phyloP scores from a whole-genome alignment of 768 basidiomycete species.

The Suillus ampliporus region DNA sequence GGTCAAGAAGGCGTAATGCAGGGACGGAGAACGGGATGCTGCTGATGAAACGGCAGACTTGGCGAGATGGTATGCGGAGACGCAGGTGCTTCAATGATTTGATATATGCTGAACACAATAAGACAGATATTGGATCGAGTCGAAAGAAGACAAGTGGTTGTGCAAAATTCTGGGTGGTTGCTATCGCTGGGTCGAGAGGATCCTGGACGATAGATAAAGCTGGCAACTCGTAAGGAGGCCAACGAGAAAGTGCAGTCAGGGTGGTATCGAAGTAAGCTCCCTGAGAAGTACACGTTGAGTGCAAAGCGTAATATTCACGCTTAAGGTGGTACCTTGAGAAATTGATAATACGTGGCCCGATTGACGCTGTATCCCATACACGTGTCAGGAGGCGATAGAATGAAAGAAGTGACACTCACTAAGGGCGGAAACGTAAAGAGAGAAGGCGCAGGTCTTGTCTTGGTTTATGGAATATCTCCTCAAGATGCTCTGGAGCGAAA shows the following conservation, averaged over 20 bases:
- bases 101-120: slow-evolving; percentile 53
- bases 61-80: slow-evolving; percentile 75
- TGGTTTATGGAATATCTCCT: slow-evolving; percentile 64
- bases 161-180: slow-evolving; percentile 55
- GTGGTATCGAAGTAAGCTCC: slow-evolving; percentile 87
- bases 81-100: slow-evolving; percentile 57
- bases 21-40: slow-evolving; percentile 41
- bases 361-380: slow-evolving; percentile 54
- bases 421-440: slow-evolving; percentile 80
- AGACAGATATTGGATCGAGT: slow-evolving; percentile 58
- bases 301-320: slow-evolving; percentile 2
- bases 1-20: slow-evolving; percentile 66
- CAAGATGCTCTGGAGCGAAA: slow-evolving; percentile 83
- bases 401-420: slow-evolving; percentile 53
- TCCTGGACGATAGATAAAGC: slow-evolving; percentile 72
- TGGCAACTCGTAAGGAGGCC: slow-evolving; percentile 54
- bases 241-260: slow-evolving; percentile 63
- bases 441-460: slow-evolving; percentile 54
- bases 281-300: slow-evolving; percentile 35
- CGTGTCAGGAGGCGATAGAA: slow-evolving; percentile 2
- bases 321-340: slow-evolving; percentile 64
- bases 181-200: slow-evolving; percentile 50
- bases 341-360: slow-evolving; percentile 80
- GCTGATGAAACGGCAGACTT: slow-evolving; percentile 50
- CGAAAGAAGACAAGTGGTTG: slow-evolving; percentile 90